Evolutionary conservation across 495 filamentous ascomycete species (phyloP), one percentile per base, ranked within the genome.

Genomic region (Tuber borchii): DNA sequence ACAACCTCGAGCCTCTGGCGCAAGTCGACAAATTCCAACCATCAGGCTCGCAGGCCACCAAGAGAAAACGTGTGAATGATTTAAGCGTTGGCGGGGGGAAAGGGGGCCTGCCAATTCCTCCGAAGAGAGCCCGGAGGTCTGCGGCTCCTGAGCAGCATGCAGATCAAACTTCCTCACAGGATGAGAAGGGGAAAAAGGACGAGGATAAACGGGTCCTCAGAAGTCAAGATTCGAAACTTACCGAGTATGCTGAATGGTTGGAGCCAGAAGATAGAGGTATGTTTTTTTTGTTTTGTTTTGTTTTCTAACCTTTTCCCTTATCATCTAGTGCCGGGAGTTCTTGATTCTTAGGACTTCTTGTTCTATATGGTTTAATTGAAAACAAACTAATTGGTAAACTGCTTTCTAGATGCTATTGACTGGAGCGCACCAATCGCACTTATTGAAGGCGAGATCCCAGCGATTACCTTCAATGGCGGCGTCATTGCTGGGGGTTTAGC

Each of bases 11-110:
- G 20, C 31, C 70, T 40, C 70, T 40, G 20, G 39, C 34, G 70
- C 70, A 12, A n/a, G 34, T 44, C 43, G 37, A 40, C 37, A 71
- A n/a, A 40, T 71, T n/a, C 40, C 43, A 71, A n/a, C 70, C 70
- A 44, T 31, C 39, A 16, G 70, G 37, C n/a, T 44, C 70, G n/a
- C 70, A 40, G 22, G 48, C 74, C 68, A 34, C 71, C 26, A 82
- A 82, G 73, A 71, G 81, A 42, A 82, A 82, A 44, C 80, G 80
- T 61, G 43, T 44, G 16, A 61, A 77, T 72, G 77, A 77, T 26
- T 79, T 75, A 56, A 79, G 77, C 34, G 82, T 82, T 70, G 81
- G 80, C 19, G 81, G 81, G 48, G 81, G 81, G 75, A 82, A 82
- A 73, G 81, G 81, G 72, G 77, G 82, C 74, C 65, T 82, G 45